Evolutionary conservation across 1,284 basidiomycete species (phyloP).

Genomic region (Boletellus sp.): DNA sequence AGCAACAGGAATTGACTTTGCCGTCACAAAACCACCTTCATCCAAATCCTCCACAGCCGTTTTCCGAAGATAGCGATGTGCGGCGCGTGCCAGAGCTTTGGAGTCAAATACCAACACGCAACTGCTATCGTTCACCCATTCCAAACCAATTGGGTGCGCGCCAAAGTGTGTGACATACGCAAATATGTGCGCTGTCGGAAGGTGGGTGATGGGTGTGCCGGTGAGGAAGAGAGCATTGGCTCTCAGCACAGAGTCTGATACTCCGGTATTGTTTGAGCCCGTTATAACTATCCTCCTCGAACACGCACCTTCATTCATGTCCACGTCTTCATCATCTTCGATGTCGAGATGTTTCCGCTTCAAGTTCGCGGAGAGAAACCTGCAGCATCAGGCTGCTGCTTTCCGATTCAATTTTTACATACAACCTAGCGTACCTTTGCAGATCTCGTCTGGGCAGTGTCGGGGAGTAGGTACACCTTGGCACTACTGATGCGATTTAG

Average conservation of each 20-base stretch:
- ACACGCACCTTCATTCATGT: constrained; percentile 42
- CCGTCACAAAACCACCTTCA: constrained; percentile 53
- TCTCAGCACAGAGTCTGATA: constrained; percentile 38
- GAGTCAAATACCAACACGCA: constrained; percentile 71
- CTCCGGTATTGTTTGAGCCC: not conserved
- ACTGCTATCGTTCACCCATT: constrained; percentile 78
- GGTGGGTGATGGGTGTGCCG: constrained; percentile 66
- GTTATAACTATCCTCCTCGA: not conserved
- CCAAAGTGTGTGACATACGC: constrained; percentile 75
- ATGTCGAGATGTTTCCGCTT: constrained; percentile 55
- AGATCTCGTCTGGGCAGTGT: constrained; percentile 48
- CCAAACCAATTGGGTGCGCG: constrained; percentile 61
- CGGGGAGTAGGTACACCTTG: constrained; percentile 69
- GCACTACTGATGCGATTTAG: constrained; percentile 62
- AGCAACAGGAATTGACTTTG: constrained; percentile 63
- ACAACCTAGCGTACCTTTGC: constrained; percentile 66
- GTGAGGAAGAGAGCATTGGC: constrained; percentile 67
- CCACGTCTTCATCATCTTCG: constrained; percentile 41
- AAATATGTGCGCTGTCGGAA: constrained; percentile 69
- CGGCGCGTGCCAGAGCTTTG: constrained; percentile 49
- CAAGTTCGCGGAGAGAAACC: constrained; percentile 28
- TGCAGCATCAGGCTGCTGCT: constrained; percentile 47
- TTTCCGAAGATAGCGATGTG: constrained; percentile 50
- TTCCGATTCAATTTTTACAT: constrained; percentile 32
- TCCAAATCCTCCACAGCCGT: constrained; percentile 49